Percentiles rank a stretch among this genome's conserved stretches.
phyloP scores from a whole-genome alignment of 2,329 filamentous ascomycete genomes.

The Colletotrichum falcatum region DNA sequence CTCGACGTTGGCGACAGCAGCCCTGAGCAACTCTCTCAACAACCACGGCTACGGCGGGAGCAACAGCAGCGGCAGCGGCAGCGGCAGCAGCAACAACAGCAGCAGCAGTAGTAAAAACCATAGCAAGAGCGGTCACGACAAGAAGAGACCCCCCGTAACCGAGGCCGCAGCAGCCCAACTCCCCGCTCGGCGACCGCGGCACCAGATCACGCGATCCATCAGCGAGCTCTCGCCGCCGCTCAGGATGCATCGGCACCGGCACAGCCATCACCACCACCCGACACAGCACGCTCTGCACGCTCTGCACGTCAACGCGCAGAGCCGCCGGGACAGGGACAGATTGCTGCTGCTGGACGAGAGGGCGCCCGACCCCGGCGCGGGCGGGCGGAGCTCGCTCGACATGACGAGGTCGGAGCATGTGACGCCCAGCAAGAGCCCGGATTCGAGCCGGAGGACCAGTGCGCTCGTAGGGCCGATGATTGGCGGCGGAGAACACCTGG shows the following conservation, averaged over 20 bases:
- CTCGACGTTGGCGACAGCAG: constrained; percentile 20
- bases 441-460: constrained; percentile 58
- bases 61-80: neutral
- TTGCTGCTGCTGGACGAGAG: constrained; percentile 45
- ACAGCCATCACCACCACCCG: constrained; percentile 53
- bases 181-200: constrained; percentile 49
- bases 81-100: neutral
- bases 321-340: constrained; percentile 20
- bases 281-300: constrained; percentile 45
- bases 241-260: constrained; percentile 49
- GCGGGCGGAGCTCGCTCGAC: constrained; percentile 58
- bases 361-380: constrained; percentile 44
- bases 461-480: constrained; percentile 48
- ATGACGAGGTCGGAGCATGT: constrained; percentile 58
- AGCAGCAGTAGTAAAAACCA: constrained; percentile 14
- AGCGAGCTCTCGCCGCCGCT: constrained; percentile 64
- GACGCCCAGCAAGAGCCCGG: constrained; percentile 58
- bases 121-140: constrained; percentile 12
- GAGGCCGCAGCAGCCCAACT: constrained; percentile 26
- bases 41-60: constrained; percentile 10
- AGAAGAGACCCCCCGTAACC: constrained; percentile 8
- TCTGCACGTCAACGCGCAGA: constrained; percentile 39
- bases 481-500: constrained; percentile 37
- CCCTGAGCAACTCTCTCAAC: constrained; percentile 24
- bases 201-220: constrained; percentile 68